Base-by-base conservation (phyloP, 371 early-diverging fungal genomes). In the Haplosporangium sp. region DNA sequence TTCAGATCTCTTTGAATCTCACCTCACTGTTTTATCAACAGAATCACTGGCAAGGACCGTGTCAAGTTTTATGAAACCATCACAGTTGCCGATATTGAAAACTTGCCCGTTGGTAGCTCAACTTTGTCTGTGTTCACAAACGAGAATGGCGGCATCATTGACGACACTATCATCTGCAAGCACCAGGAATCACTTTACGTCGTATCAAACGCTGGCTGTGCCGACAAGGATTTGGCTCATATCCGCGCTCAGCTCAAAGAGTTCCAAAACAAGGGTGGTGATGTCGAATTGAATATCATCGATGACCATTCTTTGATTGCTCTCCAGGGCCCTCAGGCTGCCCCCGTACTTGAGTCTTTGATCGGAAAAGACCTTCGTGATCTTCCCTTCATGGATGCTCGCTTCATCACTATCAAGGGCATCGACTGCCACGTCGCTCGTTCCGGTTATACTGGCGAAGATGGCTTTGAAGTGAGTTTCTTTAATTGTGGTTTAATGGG, bases 381-480 rank as follows among this genome's bases (percentile, higher is more conserved):
- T 62, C 93, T 98, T 73, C 87, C 89, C 40, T 99, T 99, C 85
- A 98, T 99, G 99, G 91, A 92, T 34, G 93, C 92, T 13, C 86
- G 88, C 62, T 73, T 84, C 68, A 83, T 96, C 83, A 90, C 91
- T 5, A 84, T 98, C 63, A 89, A 87, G 57, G 96, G 96, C 63
- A 87, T 95, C 34, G 89, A 90, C 11, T 93, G 93, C 77, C 96
- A 96, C 74, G 92, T 98, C 40, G 94, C 98, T 47, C 93, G 99
- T 50, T 96, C 95, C 42, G 99, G 99, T 27, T 99, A 99, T 87
- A 98, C 99, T 64, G 99, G 99, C 61, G 99, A 99, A 85, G 99
- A 99, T 85, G 99, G 99, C n/a, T 98, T 99, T 79, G 99, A 99
- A 89, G 94, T 95, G 78, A 61, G 50, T 57, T 42, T 42, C n/a